These are phyloP conservation scores for Podaxis mareebaensis DNA, from an alignment of 768 basidiomycete species.

Conservation along the genomic window DNA sequence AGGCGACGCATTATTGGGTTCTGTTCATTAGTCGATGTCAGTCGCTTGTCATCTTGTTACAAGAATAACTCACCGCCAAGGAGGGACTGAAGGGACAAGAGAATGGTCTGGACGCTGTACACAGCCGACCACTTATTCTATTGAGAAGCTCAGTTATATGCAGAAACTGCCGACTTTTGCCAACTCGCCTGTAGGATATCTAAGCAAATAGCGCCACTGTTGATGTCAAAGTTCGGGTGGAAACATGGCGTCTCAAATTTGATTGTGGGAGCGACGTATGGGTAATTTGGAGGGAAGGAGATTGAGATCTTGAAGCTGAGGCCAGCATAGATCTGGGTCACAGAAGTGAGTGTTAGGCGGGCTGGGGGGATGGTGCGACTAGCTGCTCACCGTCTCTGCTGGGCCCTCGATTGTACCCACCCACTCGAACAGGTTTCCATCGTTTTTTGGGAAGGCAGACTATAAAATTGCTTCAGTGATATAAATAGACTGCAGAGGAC, in stretches of 20 bases:
- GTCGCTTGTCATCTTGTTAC: not conserved
- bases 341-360: not conserved
- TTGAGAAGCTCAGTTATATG: not conserved
- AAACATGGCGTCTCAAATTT: constrained; percentile 89
- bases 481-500: constrained; percentile 6
- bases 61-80: constrained; percentile 70
- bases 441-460: constrained; percentile 90
- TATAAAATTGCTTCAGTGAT: constrained; percentile 28
- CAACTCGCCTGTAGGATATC: constrained; percentile 79
- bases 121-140: constrained; percentile 95
- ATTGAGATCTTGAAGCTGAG: constrained; percentile 83
- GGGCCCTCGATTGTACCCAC: constrained; percentile 86
- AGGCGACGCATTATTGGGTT: constrained; percentile 93
- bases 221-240: constrained; percentile 89
- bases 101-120: constrained; percentile 88
- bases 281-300: constrained; percentile 85
- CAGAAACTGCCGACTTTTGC: not conserved
- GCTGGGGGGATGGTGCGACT: constrained; percentile 25
- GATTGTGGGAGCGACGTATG: constrained; percentile 82
- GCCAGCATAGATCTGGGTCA: constrained; percentile 68
- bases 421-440: constrained; percentile 90
- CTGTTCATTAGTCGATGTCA: constrained; percentile 36
- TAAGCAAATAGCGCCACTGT: constrained; percentile 75
- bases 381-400: constrained; percentile 56
- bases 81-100: constrained; percentile 84